A percentile compares a stretch with the other conserved stretches of the same genome.
Evolutionary conservation across 257 asterid genomes (phyloP).

Genomic region (Lavandula angustifolia): DNA sequence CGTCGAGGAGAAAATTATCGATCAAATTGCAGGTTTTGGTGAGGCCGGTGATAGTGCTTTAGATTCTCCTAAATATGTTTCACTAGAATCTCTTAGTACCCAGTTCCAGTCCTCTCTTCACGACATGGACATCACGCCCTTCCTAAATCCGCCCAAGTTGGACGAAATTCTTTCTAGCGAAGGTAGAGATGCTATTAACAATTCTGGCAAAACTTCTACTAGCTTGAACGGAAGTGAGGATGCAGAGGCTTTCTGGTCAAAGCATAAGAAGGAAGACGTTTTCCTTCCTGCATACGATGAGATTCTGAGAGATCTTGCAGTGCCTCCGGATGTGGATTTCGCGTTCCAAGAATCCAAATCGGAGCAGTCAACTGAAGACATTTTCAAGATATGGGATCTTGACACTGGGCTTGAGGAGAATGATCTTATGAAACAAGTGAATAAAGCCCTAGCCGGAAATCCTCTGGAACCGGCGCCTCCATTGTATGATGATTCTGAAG

Average conservation of each 20-base stretch:
- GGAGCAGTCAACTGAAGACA: constrained; percentile 39
- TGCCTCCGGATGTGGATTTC: constrained; percentile 34
- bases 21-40: constrained; percentile 22
- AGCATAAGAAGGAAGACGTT: constrained; percentile 39
- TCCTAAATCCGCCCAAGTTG: constrained; percentile 15
- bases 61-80: background rate
- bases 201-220: constrained; percentile 21
- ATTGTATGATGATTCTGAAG: constrained; percentile 32
- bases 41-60: constrained; percentile 20
- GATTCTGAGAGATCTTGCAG: constrained; percentile 35
- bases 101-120: constrained; percentile 6
- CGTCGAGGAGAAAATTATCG: constrained; percentile 27
- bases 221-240: constrained; percentile 31
- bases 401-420: constrained; percentile 41
- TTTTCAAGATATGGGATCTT: constrained; percentile 51
- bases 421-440: constrained; percentile 40
- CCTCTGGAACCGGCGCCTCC: constrained; percentile 29
- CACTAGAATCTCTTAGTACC: background rate
- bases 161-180: constrained; percentile 13
- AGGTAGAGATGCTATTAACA: constrained; percentile 18
- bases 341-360: constrained; percentile 34
- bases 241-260: constrained; percentile 45
- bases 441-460: constrained; percentile 36
- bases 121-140: background rate
- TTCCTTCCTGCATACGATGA: constrained; percentile 62